Percentiles rank a stretch among this genome's conserved stretches.
Conservation (phyloP, 495 filamentous ascomycete genomes). For the Tuber aestivum region DNA sequence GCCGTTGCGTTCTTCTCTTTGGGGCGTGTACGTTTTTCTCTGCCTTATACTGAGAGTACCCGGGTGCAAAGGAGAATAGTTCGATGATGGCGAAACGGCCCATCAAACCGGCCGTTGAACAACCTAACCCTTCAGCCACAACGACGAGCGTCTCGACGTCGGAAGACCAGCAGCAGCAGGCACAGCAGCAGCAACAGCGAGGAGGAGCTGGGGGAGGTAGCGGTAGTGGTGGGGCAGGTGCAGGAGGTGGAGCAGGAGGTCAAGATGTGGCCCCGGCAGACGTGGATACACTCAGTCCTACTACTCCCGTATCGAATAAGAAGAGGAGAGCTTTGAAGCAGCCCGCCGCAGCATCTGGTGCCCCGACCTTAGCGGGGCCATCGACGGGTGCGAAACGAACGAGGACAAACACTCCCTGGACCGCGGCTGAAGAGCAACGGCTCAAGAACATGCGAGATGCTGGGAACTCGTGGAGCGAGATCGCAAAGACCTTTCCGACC, state of each 20-base stretch:
- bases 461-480: constrained; percentile 92
- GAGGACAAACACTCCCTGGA: constrained; percentile 96
- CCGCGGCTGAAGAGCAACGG: constrained; percentile 83
- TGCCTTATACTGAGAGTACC: constrained; percentile 24
- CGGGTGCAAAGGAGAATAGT: constrained; percentile 30
- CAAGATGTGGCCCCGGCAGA: constrained; percentile 9
- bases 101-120: constrained; percentile 42
- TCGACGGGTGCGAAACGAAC: constrained; percentile 62
- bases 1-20: neutral
- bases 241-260: neutral
- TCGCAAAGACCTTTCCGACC: constrained; percentile 92
- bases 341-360: constrained; percentile 23
- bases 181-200: constrained; percentile 14
- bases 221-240: neutral
- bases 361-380: constrained; percentile 27
- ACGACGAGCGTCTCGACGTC: constrained; percentile 11
- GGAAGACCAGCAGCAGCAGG: constrained; percentile 36
- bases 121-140: constrained; percentile 40
- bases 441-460: constrained; percentile 90
- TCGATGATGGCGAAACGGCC: constrained; percentile 42
- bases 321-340: constrained; percentile 35
- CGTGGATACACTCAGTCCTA: constrained; percentile 34
- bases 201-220: neutral
- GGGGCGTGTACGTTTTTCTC: constrained; percentile 2
- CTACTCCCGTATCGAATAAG: constrained; percentile 35